Evolutionary conservation across 139 green algal genomes (phyloP), one percentile per base, ranked within the genome.

Genomic region (Diplosphaera chodatii): DNA sequence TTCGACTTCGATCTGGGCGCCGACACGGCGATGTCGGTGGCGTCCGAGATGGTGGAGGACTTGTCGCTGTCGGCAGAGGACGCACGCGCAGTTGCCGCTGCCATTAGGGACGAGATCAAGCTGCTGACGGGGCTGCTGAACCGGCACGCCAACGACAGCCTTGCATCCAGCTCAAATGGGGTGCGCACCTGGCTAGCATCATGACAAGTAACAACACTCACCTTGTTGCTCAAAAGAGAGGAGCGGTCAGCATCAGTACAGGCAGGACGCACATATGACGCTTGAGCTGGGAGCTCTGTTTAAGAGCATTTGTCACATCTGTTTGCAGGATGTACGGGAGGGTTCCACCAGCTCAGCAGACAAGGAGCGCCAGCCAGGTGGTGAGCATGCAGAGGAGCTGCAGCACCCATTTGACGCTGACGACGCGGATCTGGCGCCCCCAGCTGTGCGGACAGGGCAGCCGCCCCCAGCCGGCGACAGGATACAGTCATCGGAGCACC

Each of bases 1-100:
- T 99, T 99, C 83, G 88, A 87, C 5, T 99, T 98, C 83, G 88
- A 97, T 64, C 73, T 91, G 72, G 70, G 59, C 0, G 80, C 80
- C 32, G 94, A 99, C 80, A 97, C 89, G 0, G 86, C 90, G 0
- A 81, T 90, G 23, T 87, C 76, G 69, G 93, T 99, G 40, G 93
- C 94, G 0, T 77, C 65, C 32, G 94, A 99, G 79, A 98, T 99
- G 94, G 93, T 98, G 72, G 76, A 92, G 55, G 94, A 98, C 70
- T 81, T 98, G 66, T 85, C 80, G 22, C 70, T 96, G 40, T 87
- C 80, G 10, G 78, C 78, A 2, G 80, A 84, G 20, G 88, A 97
- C 69, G 91, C 89, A 21, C 65, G 56, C 0, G 69, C 78, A 55
- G 86, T 87, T 69, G 69, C 81, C 1, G 29, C 37, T 23, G 74